Evolutionary conservation across 345 rosid species (phyloP), one percentile per base, ranked within the genome.

Genomic region (Microthlaspi erraticum): DNA sequence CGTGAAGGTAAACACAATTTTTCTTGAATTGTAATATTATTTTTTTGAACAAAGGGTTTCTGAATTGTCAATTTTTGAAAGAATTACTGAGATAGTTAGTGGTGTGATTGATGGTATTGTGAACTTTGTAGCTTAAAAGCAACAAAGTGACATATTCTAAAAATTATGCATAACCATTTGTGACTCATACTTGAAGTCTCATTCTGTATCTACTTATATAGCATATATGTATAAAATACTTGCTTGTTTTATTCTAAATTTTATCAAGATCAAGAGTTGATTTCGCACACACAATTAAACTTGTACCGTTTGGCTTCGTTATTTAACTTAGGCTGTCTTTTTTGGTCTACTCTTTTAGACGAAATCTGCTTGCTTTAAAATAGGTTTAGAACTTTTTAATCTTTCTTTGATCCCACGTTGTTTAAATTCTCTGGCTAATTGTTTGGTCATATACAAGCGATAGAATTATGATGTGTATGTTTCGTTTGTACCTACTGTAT

Each of bases 51-150:
- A 26, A 26, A 26, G 29, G 4, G 29, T 26, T 26, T 26, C 29
- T 26, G 29, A n/a, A n/a, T n/a, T n/a, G n/a, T n/a, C n/a, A n/a
- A n/a, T n/a, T n/a, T n/a, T n/a, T 45, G 12, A 64, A 39, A 5
- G 31, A 36, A 34, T 46, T 46, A 38, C 12, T 56, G 52, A 7
- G 6, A 31, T 16, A 57, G 4, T 26, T 26, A n/a, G 36, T 38
- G 36, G 16, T 58, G 42, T 58, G 72, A 66, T 66, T 66, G 72
- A 66, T 39, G 53, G 20, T 58, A 39, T 7, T 39, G 39, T 51
- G 66, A 60, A 31, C 33, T 50, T 39, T 66, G 73, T 74, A 67
- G 78, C 78, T 67, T 74, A 43, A 67, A 74, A 74, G 78, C 78
- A 74, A 74, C 68, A 67, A 67, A 74, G 13, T 74, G 50, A 44